A percentile compares a stretch with the other conserved stretches of the same genome.
Evolutionary conservation across 2,329 filamentous ascomycete genomes (phyloP).

Genomic region (Talaromyces atroroseus): DNA sequence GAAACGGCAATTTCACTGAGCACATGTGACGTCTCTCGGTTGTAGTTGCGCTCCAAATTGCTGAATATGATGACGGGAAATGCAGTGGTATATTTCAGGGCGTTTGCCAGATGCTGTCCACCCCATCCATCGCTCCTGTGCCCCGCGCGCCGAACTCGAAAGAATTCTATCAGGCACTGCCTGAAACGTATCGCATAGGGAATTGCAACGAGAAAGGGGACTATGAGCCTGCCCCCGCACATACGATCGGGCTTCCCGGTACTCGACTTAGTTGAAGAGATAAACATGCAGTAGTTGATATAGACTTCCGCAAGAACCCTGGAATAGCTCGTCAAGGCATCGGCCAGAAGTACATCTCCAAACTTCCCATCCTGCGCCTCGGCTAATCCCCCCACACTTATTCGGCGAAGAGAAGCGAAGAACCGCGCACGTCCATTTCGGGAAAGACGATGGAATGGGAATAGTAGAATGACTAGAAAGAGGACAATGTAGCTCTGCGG

Average conservation of each 20-base stretch:
- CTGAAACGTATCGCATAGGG: constrained; percentile 82
- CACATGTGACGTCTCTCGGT: constrained; percentile 45
- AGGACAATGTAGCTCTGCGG: constrained; percentile 77
- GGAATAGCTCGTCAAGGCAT: constrained; percentile 90
- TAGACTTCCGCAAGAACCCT: constrained; percentile 88
- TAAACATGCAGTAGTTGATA: constrained; percentile 86
- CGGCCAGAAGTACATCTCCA: constrained; percentile 85
- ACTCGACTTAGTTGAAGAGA: constrained; percentile 63
- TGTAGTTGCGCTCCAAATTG: constrained; percentile 63
- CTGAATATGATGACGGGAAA: constrained; percentile 85
- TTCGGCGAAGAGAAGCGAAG: constrained; percentile 67
- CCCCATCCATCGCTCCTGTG: constrained; percentile 59
- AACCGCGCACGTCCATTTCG: constrained; percentile 69
- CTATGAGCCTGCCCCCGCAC: constrained; percentile 72
- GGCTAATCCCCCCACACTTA: constrained; percentile 79
- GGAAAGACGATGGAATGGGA: constrained; percentile 65
- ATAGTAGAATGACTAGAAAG: constrained; percentile 64
- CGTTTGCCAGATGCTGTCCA: constrained; percentile 86
- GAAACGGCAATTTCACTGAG: constrained; percentile 52
- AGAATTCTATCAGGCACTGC: constrained; percentile 86
- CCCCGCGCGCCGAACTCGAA: constrained; percentile 58
- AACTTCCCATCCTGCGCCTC: constrained; percentile 87
- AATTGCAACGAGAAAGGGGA: constrained; percentile 76
- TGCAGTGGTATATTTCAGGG: constrained; percentile 86
- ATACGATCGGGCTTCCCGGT: constrained; percentile 74